Evolutionary conservation across 768 basidiomycete genomes (phyloP).

Genomic region (Lactifluus rugatus): DNA sequence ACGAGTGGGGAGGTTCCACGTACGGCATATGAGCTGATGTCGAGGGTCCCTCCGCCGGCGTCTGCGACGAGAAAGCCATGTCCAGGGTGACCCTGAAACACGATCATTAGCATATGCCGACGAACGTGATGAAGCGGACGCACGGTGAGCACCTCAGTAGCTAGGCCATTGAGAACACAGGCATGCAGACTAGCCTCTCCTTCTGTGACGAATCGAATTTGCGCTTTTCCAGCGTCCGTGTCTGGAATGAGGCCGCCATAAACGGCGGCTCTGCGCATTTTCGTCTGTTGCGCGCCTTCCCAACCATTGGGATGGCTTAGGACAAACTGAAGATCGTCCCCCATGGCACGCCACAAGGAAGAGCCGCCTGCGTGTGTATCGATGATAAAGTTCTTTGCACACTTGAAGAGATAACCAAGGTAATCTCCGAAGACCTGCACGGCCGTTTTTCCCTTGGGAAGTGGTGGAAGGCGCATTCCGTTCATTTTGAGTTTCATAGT

Average conservation of each 20-base stretch:
- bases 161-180: conserved; percentile 68
- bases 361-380: conserved; percentile 77
- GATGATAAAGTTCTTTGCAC: conserved; percentile 64
- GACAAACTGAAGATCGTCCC: conserved; percentile 61
- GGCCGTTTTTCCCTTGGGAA: conserved; percentile 57
- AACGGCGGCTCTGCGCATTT: conserved; percentile 66
- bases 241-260: conserved; percentile 66
- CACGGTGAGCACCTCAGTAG: conserved; percentile 68
- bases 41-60: conserved; percentile 73
- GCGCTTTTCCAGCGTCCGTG: conserved; percentile 59
- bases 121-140: conserved; percentile 18
- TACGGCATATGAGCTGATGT: conserved; percentile 74
- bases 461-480: conserved; percentile 62
- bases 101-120: neutral
- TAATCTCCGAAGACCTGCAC: conserved; percentile 77
- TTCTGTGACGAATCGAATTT: conserved; percentile 74
- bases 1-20: conserved; percentile 58
- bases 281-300: conserved; percentile 70
- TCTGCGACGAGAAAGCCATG: conserved; percentile 75
- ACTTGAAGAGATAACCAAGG: conserved; percentile 61
- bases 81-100: conserved; percentile 53
- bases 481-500: conserved; percentile 79
- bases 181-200: conserved; percentile 79
- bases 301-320: conserved; percentile 76
- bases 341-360: conserved; percentile 60